phyloP scores from a whole-genome alignment of 352 stramenopile species.

The Pythium pectinolyticum region DNA sequence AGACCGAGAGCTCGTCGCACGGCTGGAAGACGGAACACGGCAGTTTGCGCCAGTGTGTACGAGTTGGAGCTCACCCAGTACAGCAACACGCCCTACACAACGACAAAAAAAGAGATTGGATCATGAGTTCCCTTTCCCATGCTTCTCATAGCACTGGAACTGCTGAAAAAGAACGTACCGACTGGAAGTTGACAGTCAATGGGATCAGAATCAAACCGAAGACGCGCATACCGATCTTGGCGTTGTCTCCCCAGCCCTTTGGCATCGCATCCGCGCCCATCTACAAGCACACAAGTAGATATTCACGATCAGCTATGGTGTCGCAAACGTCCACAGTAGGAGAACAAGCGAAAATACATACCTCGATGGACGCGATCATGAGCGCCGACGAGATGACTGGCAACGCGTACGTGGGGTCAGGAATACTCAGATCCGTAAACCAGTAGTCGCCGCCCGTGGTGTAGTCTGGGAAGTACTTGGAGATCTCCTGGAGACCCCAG shows the following conservation, averaged over 20 bases:
- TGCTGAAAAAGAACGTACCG: conserved; percentile 50
- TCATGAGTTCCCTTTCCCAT: too few species aligned
- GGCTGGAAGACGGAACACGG: conserved; percentile 50
- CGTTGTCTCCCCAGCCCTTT: conserved; percentile 63
- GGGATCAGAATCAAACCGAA: conserved; percentile 74
- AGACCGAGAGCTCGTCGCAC: conserved; percentile 49
- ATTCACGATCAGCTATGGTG: not conserved
- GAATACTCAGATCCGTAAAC: conserved; percentile 75
- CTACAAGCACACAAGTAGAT: conserved; percentile 14
- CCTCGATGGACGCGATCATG: conserved; percentile 77
- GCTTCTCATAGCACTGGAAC: too few species aligned
- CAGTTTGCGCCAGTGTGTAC: conserved; percentile 71
- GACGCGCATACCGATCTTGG: conserved; percentile 78
- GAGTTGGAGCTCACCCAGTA: conserved; percentile 88
- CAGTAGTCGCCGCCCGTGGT: conserved; percentile 73
- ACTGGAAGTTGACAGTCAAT: conserved; percentile 83
- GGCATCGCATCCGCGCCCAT: conserved; percentile 64
- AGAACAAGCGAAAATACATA: conserved; percentile 3
- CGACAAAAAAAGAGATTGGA: not conserved
- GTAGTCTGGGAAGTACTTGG: conserved; percentile 82
- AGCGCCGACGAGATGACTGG: conserved; percentile 78
- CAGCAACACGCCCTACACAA: conserved; percentile 73
- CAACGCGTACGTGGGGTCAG: conserved; percentile 75
- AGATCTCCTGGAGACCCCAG: conserved; percentile 77
- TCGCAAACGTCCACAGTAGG: too few species aligned